Conservation (phyloP, 257 asterid genomes). For the Petunia secreta region DNA sequence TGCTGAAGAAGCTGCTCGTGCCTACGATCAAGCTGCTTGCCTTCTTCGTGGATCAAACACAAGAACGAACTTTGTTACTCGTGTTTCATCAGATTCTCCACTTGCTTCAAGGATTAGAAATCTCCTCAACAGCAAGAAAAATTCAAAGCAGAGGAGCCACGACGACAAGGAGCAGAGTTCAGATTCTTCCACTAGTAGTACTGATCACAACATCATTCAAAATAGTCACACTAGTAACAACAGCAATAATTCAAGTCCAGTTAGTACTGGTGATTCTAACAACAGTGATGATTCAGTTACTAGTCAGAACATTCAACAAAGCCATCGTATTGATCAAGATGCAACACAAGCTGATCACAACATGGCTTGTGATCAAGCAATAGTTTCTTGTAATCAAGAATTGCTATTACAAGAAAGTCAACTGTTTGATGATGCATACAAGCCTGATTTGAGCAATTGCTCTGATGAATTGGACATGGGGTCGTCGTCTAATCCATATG, state of each 20-base stretch:
- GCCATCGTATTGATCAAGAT: neutral
- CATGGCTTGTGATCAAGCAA: neutral
- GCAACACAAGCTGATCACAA: neutral
- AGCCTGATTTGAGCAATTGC: slow-evolving; percentile 61
- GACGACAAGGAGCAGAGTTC: slow-evolving; percentile 14
- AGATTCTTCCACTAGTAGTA: slow-evolving; percentile 19
- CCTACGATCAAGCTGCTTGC: slow-evolving; percentile 69
- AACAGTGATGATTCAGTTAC: slow-evolving; percentile 24
- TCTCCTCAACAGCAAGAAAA: slow-evolving; percentile 51
- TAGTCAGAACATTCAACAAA: slow-evolving; percentile 2
- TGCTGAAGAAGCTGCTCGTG: slow-evolving; percentile 69
- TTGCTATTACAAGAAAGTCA: slow-evolving; percentile 16
- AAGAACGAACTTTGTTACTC: slow-evolving; percentile 53
- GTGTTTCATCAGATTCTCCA: slow-evolving; percentile 50
- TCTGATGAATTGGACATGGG: slow-evolving; percentile 24
- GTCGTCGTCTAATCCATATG: slow-evolving; percentile 22
- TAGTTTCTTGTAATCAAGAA: neutral
- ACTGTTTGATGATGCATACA: slow-evolving; percentile 53
- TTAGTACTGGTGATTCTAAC: neutral
- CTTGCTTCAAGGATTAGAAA: slow-evolving; percentile 57
- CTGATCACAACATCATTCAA: slow-evolving; percentile 3
- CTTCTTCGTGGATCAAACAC: slow-evolving; percentile 65
- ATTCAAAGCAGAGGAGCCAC: slow-evolving; percentile 18
- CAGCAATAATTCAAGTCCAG: slow-evolving; percentile 28
- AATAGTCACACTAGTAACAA: slow-evolving; percentile 15